Conservation (phyloP, 306 rosid species). For the Vachellia collinsii region DNA sequence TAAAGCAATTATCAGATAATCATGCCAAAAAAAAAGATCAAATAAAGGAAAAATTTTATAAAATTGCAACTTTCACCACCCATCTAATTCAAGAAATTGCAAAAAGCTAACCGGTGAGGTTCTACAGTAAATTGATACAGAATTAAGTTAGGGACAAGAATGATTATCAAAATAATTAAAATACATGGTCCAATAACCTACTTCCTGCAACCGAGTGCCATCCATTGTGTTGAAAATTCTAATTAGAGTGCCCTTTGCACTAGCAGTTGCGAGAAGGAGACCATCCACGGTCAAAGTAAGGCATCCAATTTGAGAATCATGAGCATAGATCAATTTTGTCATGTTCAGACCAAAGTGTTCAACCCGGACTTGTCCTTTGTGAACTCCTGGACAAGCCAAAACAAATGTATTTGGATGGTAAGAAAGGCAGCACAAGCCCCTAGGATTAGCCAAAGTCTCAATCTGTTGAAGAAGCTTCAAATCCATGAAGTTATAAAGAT, state of each 20-base stretch:
- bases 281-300: constrained; percentile 86
- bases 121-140: constrained; percentile 13
- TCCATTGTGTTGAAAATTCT: constrained; percentile 97
- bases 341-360: constrained; percentile 87
- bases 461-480: constrained; percentile 91
- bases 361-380: constrained; percentile 77
- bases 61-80: constrained; percentile 28
- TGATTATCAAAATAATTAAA: constrained; percentile 23
- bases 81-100: background rate
- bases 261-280: constrained; percentile 96
- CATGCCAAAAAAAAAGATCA: background rate
- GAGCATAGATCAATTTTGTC: constrained; percentile 77
- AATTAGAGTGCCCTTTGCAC: constrained; percentile 89
- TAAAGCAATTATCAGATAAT: constrained; percentile 9
- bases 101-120: constrained; percentile 8
- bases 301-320: constrained; percentile 88
- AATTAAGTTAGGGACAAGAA: constrained; percentile 21
- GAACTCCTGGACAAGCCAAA: constrained; percentile 88
- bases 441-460: constrained; percentile 84
- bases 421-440: constrained; percentile 88
- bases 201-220: constrained; percentile 91
- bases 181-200: constrained; percentile 41
- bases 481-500: constrained; percentile 78
- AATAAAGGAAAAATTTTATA: background rate
- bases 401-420: constrained; percentile 77